Conservation (phyloP, 495 filamentous ascomycete genomes). For the Lophiotrema nucula region DNA sequence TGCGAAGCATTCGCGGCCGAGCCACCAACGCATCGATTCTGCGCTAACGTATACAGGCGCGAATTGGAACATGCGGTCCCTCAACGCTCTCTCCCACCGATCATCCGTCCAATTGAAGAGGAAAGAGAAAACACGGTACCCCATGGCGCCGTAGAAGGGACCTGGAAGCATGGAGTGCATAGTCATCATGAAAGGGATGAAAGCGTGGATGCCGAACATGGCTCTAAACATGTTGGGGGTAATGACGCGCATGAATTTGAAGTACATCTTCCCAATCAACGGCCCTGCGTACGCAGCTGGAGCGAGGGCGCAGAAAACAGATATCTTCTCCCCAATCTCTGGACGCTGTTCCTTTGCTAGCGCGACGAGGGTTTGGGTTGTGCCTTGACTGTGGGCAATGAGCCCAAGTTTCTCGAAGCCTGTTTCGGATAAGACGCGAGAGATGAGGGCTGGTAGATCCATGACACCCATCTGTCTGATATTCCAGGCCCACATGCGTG, state of each 20-base stretch:
- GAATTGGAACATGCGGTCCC: slow-evolving; percentile 86
- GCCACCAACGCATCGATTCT: slow-evolving; percentile 95
- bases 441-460: slow-evolving; percentile 85
- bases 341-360: slow-evolving; percentile 90
- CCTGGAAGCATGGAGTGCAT: slow-evolving; percentile 67
- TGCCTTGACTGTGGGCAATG: slow-evolving; percentile 87
- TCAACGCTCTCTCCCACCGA: slow-evolving; percentile 79
- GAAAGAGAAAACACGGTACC: slow-evolving; percentile 87
- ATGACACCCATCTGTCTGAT: slow-evolving; percentile 90
- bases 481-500: slow-evolving; percentile 97
- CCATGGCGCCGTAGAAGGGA: slow-evolving; percentile 74
- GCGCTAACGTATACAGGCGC: slow-evolving; percentile 85
- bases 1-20: slow-evolving; percentile 87
- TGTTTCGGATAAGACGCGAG: slow-evolving; percentile 78
- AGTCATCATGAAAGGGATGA: slow-evolving; percentile 92
- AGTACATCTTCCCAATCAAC: slow-evolving; percentile 80
- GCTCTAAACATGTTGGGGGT: slow-evolving; percentile 72
- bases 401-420: slow-evolving; percentile 81
- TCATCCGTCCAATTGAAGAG: slow-evolving; percentile 86
- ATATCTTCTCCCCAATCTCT: slow-evolving; percentile 78
- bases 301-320: slow-evolving; percentile 89
- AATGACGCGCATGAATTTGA: slow-evolving; percentile 87
- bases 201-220: slow-evolving; percentile 90
- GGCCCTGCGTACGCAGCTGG: slow-evolving; percentile 91
- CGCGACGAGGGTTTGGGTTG: slow-evolving; percentile 84